Evolutionary conservation across 176 grass and related monocot genomes (phyloP), one percentile per base, ranked within the genome.

Genomic region (Lolium perenne): DNA sequence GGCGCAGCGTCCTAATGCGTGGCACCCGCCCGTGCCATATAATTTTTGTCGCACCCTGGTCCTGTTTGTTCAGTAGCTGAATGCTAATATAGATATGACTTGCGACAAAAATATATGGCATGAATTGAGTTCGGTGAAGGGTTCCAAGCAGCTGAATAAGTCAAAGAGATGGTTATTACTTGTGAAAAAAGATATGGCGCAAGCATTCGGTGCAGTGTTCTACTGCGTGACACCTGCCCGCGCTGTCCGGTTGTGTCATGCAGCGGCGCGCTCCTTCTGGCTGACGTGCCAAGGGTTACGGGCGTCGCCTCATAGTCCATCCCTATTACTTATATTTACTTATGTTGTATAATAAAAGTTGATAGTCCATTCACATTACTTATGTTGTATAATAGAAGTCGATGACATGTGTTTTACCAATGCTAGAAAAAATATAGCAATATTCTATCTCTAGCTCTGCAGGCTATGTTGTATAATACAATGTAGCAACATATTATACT

Each of bases 111-210:
- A 7, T 2, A 50, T 49, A 26, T 51, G 45, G n/a, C 21, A 6
- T 0, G 6, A 22, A 38, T 7, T 45, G 41, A 45, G 29, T 35
- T 67, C 6, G 6, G 14, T 16, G 64, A 5, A 7, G 7, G 2
- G 71, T 49, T 17, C 38, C 20, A 45, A 2, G 4, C 45, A 78
- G 8, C 26, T 41, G 26, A 72, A 51, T 54, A 4, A 79, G 35
- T 64, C 20, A 63, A 40, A 54, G 4, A 71, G 45, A 64, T 71
- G 65, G 11, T 59, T 25, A 20, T 88, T 83, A 8, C 35, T 70
- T 29, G 7, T 22, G 71, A 47, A 45, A 74, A 8, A 50, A 26
- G 21, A 50, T 50, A 50, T 49, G 45, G n/a, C 12, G 11, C 11
- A 5, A 6, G 13, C 1, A 23, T 63, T 72, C 10, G 20, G 40